phyloP scores from a whole-genome alignment of 371 early-diverging fungal species.

The Mucor piriformis region DNA sequence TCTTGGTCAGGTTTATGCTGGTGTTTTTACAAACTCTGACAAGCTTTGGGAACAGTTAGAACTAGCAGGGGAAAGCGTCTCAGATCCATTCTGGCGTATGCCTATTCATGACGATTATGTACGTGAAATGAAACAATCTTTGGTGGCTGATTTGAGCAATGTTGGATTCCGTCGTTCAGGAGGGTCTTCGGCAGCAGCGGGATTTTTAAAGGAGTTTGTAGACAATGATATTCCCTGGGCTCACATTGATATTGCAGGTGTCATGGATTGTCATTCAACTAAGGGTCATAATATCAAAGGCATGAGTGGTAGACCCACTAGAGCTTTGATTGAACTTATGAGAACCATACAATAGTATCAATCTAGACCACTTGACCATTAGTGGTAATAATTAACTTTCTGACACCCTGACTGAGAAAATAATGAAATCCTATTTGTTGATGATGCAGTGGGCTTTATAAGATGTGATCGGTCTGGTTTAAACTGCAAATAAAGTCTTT shows the following conservation, averaged over 20 bases:
- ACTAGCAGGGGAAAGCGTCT: constrained; percentile 62
- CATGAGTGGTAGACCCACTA: constrained; percentile 86
- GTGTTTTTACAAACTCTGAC: constrained; percentile 86
- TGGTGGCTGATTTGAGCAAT: constrained; percentile 89
- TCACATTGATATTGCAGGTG: constrained; percentile 91
- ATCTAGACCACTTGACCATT: background rate
- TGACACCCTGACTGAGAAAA: background rate
- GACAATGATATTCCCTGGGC: constrained; percentile 62
- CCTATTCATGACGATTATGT: constrained; percentile 84
- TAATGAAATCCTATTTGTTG: background rate
- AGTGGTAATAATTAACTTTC: background rate
- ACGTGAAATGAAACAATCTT: constrained; percentile 73
- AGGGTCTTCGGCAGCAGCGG: constrained; percentile 93
- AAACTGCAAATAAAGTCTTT: constrained; percentile 8
- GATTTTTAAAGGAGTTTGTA: constrained; percentile 94
- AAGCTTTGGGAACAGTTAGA: constrained; percentile 75
- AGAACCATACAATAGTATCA: background rate
- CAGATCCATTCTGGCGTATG: constrained; percentile 97
- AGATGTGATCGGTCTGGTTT: constrained; percentile 7
- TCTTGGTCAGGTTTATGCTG: constrained; percentile 85
- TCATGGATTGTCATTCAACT: constrained; percentile 74
- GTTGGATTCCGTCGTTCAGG: constrained; percentile 73
- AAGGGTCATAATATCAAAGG: constrained; percentile 76
- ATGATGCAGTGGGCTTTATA: constrained; percentile 11
- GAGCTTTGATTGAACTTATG: constrained; percentile 69